Evolutionary conservation across 2,329 filamentous ascomycete species (phyloP).

Genomic region (Aspergillus udagawae): DNA sequence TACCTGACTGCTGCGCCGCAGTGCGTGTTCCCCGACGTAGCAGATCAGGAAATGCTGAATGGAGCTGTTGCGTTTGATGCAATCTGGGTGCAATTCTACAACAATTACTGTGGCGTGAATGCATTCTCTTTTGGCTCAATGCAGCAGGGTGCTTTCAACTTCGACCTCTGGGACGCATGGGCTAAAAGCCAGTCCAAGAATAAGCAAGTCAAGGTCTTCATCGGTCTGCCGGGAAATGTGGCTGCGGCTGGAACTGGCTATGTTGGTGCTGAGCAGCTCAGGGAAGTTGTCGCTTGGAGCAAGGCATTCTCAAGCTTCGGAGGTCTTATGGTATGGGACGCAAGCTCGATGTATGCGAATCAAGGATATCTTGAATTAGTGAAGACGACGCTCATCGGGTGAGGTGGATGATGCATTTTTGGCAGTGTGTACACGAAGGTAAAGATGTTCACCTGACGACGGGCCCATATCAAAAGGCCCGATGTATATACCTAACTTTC

Average conservation of each 20-base stretch:
- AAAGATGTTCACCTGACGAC: not conserved
- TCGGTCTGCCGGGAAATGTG: constrained; percentile 57
- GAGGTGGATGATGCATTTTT: not conserved
- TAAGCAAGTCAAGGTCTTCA: constrained; percentile 56
- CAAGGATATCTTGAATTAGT: constrained; percentile 51
- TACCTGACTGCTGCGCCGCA: constrained; percentile 65
- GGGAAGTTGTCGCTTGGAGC: constrained; percentile 50
- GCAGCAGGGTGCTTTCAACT: constrained; percentile 57
- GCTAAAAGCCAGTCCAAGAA: constrained; percentile 56
- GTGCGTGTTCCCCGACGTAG: constrained; percentile 62
- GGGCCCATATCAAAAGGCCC: not conserved
- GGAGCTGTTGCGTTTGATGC: constrained; percentile 56
- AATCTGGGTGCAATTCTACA: constrained; percentile 64
- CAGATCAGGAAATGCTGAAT: constrained; percentile 55
- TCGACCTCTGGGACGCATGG: constrained; percentile 63
- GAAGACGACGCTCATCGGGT: constrained; percentile 20
- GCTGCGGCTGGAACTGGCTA: constrained; percentile 57
- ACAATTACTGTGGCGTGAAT: constrained; percentile 63
- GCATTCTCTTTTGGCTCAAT: constrained; percentile 46
- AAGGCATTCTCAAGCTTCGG: constrained; percentile 59
- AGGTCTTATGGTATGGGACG: constrained; percentile 68
- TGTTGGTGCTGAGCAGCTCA: constrained; percentile 43
- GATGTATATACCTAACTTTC: not conserved
- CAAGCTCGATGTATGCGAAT: constrained; percentile 58
- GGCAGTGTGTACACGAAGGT: not conserved